A percentile compares a stretch with the other conserved stretches of the same genome.
Evolutionary conservation across 495 filamentous ascomycete genomes (phyloP).

Genomic region (Penicillium steckii): DNA sequence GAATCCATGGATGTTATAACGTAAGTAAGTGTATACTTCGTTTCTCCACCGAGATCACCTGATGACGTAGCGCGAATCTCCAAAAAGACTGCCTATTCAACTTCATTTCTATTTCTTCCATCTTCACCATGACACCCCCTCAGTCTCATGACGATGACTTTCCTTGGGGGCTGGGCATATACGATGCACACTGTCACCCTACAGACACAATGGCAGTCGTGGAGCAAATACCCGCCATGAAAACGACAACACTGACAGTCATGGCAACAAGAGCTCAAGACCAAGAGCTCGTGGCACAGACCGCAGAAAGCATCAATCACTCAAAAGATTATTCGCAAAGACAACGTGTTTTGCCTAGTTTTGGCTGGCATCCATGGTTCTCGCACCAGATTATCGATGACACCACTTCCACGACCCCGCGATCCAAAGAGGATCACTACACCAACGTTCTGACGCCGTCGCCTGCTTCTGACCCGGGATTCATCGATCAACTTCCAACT

Average conservation of each 20-base stretch:
- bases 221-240: conserved; percentile 69
- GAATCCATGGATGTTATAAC: not conserved
- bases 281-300: conserved; percentile 75
- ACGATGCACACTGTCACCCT: conserved; percentile 96
- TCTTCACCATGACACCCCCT: conserved; percentile 10
- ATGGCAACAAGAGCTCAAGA: conserved; percentile 90
- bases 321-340: conserved; percentile 11
- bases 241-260: conserved; percentile 70
- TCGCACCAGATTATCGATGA: conserved; percentile 83
- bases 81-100: conserved; percentile 10
- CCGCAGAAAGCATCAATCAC: conserved; percentile 52
- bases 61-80: not conserved
- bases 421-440: conserved; percentile 67
- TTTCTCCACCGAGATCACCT: not conserved
- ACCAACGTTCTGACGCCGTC: conserved; percentile 59
- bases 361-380: conserved; percentile 99
- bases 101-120: not conserved
- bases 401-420: conserved; percentile 19
- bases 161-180: conserved; percentile 84
- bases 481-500: conserved; percentile 66
- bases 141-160: conserved; percentile 41
- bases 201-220: conserved; percentile 87
- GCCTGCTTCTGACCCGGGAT: conserved; percentile 50
- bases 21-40: too few species aligned
- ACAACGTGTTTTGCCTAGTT: conserved; percentile 66